A percentile compares a stretch with the other conserved stretches of the same genome.
Evolutionary conservation across 2,329 filamentous ascomycete species (phyloP).

Genomic region (Colletotrichum neosansevieriae): DNA sequence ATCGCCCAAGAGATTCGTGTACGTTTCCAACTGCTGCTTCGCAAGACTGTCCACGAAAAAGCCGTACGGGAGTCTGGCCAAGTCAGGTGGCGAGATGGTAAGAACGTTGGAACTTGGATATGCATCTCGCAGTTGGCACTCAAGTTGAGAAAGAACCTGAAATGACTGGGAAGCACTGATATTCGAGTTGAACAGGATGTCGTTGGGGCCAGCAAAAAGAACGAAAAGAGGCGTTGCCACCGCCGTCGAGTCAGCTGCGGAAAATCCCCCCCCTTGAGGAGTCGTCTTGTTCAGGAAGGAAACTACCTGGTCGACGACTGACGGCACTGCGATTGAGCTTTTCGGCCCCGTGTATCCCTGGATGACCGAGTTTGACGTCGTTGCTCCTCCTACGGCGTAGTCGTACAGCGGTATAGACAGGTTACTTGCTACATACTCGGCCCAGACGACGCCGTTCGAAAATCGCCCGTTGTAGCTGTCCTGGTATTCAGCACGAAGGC

Average conservation of each 20-base stretch:
- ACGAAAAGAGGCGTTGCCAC: slow-evolving; percentile 21
- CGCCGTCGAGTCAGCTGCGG: slow-evolving; percentile 1
- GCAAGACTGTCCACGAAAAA: slow-evolving; percentile 2
- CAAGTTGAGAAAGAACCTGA: not conserved
- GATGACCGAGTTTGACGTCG: slow-evolving; percentile 25
- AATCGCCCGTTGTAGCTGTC: slow-evolving; percentile 31
- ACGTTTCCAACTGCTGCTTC: slow-evolving; percentile 14
- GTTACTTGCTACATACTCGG: slow-evolving; percentile 33
- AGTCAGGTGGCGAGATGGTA: slow-evolving; percentile 26
- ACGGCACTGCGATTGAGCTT: slow-evolving; percentile 23
- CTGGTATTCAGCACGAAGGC: not conserved
- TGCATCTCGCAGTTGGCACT: not conserved
- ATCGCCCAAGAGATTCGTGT: slow-evolving; percentile 1
- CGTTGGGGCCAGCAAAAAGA: slow-evolving; percentile 24
- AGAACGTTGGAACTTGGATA: slow-evolving; percentile 3
- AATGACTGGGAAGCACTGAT: slow-evolving; percentile 34
- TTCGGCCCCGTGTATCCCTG: slow-evolving; percentile 34
- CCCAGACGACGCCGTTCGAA: slow-evolving; percentile 35
- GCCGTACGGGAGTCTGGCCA: slow-evolving; percentile 23
- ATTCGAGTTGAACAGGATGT: slow-evolving; percentile 31
- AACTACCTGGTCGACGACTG: slow-evolving; percentile 23
- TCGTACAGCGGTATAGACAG: slow-evolving; percentile 37
- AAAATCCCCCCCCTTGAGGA: slow-evolving; percentile 7
- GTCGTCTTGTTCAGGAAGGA: slow-evolving; percentile 12
- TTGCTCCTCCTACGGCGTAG: slow-evolving; percentile 34